Evolutionary conservation across 331 rosid species (phyloP).

Genomic region (Cucumis variabilis): DNA sequence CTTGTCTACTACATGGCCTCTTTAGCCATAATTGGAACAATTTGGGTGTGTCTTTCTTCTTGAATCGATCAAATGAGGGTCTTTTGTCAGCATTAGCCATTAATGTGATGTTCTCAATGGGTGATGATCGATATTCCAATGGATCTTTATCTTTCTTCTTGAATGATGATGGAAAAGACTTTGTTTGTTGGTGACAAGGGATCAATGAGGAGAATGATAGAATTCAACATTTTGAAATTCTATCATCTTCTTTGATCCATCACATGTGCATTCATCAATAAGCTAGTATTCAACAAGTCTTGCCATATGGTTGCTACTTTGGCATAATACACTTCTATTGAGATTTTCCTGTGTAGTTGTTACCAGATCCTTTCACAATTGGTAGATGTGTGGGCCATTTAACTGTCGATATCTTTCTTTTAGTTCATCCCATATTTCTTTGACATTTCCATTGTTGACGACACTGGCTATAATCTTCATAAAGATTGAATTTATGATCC

Average conservation of each 20-base stretch:
- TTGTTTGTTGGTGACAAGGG: no score
- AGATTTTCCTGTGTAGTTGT: neutral
- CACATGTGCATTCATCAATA: neutral
- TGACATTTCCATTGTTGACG: fast-evolving
- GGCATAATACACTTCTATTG: neutral
- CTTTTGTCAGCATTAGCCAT: no score
- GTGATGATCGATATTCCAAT: no score
- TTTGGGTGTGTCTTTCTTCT: no score
- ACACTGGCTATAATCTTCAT: no score
- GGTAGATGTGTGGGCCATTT: neutral
- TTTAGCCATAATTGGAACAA: no score
- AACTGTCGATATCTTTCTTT: neutral
- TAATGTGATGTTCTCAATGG: no score
- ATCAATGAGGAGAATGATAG: no score
- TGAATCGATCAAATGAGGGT: no score
- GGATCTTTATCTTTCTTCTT: no score
- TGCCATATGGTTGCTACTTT: neutral
- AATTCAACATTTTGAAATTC: neutral
- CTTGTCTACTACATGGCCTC: no score
- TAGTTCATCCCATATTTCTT: neutral
- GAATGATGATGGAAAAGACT: no score
- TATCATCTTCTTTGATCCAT: neutral
- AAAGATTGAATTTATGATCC: neutral
- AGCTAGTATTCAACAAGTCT: neutral
- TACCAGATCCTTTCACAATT: neutral